phyloP scores from a whole-genome alignment of 2,329 filamentous ascomycete genomes.

The Cytospora piceicola region DNA sequence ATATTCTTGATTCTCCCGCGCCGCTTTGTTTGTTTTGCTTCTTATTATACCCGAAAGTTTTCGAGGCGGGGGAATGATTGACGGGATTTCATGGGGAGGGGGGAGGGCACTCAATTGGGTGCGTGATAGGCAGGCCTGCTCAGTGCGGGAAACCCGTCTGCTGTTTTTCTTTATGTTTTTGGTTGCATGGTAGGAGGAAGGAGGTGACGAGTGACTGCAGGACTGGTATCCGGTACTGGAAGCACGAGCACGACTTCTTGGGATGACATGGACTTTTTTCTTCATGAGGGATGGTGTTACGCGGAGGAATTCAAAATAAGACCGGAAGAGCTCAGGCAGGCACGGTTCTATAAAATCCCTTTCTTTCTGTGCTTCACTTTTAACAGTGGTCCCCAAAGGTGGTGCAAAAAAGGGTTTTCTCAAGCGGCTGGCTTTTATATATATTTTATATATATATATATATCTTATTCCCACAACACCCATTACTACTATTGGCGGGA shows the following conservation, averaged over 20 bases:
- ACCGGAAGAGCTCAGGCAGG: background rate
- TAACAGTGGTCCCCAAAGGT: background rate
- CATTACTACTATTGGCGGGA: background rate
- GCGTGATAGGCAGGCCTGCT: background rate
- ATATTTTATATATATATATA: background rate
- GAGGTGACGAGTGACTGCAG: slow-evolving; percentile 1
- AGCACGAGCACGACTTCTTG: background rate
- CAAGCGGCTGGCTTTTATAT: background rate
- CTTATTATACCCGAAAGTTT: slow-evolving; percentile 25
- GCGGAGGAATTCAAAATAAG: background rate
- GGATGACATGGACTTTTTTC: background rate
- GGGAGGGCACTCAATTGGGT: background rate
- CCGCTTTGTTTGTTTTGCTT: slow-evolving; percentile 5
- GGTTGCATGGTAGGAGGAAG: background rate
- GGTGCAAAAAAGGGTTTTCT: background rate
- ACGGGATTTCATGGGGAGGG: background rate
- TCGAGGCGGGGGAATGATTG: slow-evolving; percentile 12
- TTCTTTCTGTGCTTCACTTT: background rate
- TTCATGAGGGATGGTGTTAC: background rate
- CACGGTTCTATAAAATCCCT: background rate
- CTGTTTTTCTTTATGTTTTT: background rate
- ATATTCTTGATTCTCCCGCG: background rate
- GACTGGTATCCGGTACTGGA: background rate
- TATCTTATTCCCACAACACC: background rate
- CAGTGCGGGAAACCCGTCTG: background rate